phyloP scores from a whole-genome alignment of 108 stramenopile species.

The Fragilariopsis cylindrus region DNA sequence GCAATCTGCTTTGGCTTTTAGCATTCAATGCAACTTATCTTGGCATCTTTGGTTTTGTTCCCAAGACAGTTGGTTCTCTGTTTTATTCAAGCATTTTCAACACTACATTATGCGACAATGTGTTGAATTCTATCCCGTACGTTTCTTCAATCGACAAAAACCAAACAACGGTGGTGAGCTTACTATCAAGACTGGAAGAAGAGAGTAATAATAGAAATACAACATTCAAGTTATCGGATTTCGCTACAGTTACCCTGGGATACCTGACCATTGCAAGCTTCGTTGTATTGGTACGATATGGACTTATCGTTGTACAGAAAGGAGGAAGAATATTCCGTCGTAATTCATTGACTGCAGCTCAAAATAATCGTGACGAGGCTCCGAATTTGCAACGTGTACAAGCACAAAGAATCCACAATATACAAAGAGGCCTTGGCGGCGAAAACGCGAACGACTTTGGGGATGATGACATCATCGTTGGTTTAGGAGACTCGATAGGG shows the following conservation, averaged over 20 bases:
- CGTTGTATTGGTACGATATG: slow-evolving; percentile 32
- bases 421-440: background rate
- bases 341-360: background rate
- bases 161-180: slow-evolving; percentile 23
- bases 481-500: slow-evolving; percentile 30
- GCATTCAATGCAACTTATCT: slow-evolving; percentile 93
- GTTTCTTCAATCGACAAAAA: slow-evolving; percentile 36
- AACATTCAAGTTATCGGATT: slow-evolving; percentile 59
- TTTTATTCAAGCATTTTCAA: slow-evolving; percentile 35
- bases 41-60: slow-evolving; percentile 88
- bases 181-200: slow-evolving; percentile 23
- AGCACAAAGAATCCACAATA: background rate
- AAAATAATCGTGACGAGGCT: slow-evolving; percentile 1
- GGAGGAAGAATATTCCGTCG: slow-evolving; percentile 13
- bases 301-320: slow-evolving; percentile 13
- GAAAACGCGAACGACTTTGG: slow-evolving; percentile 14
- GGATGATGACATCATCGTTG: slow-evolving; percentile 20
- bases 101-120: slow-evolving; percentile 27
- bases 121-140: slow-evolving; percentile 28
- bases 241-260: slow-evolving; percentile 55
- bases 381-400: background rate
- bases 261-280: slow-evolving; percentile 48
- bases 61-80: slow-evolving; percentile 64
- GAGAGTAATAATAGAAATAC: slow-evolving; percentile 40
- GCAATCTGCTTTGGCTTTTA: slow-evolving; percentile 87